phyloP scores from a whole-genome alignment of 2,329 filamentous ascomycete species.

The Trichoderma atroviride region DNA sequence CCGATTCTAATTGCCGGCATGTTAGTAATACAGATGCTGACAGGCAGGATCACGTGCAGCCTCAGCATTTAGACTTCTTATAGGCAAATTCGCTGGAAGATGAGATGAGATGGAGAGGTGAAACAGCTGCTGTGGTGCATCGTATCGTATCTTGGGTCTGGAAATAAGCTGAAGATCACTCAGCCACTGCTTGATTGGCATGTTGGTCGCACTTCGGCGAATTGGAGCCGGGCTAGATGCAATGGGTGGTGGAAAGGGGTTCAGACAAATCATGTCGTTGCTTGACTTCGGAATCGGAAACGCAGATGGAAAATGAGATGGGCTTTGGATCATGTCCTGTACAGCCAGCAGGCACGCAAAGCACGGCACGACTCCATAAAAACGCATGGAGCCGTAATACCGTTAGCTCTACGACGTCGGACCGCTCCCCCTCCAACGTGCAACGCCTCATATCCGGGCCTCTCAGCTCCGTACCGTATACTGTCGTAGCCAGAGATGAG shows the following conservation, averaged over 20 bases:
- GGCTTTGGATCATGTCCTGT: no score
- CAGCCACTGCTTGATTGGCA: background rate
- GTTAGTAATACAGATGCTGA: background rate
- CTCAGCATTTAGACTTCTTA: background rate
- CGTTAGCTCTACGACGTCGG: conserved; percentile 4
- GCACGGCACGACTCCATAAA: conserved; percentile 6
- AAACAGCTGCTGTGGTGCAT: background rate
- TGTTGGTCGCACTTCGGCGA: background rate
- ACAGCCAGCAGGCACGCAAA: background rate
- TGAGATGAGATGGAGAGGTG: background rate
- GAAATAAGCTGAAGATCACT: background rate
- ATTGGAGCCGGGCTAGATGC: background rate
- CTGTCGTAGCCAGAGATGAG: conserved; percentile 20
- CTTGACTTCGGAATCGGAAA: background rate
- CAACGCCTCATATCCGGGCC: conserved; percentile 7
- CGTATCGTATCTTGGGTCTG: background rate
- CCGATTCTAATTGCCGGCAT: conserved; percentile 11
- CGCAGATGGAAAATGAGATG: background rate
- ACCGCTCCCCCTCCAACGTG: conserved; percentile 9
- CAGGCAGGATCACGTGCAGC: background rate
- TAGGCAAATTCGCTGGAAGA: background rate
- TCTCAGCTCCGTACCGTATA: conserved; percentile 7
- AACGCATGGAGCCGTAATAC: background rate
- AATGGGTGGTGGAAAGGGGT: background rate
- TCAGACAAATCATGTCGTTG: background rate